Evolutionary conservation across 148 eudicot genomes (phyloP).

Genomic region (Chenopodium album): DNA sequence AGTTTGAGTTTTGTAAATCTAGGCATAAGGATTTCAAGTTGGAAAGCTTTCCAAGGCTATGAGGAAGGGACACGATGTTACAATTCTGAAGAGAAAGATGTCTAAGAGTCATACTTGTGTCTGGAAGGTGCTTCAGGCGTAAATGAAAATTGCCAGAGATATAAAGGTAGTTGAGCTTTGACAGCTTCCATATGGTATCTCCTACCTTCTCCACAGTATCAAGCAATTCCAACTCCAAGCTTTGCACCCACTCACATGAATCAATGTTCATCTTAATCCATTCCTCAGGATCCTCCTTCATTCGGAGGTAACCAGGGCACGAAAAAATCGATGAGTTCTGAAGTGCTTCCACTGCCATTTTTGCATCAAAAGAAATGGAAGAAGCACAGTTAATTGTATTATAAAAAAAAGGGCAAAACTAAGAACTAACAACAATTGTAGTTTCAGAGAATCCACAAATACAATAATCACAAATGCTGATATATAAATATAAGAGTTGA

Average conservation of each 20-base stretch:
- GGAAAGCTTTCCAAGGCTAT: background rate
- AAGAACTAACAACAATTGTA: too few relatives aligned
- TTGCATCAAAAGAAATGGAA: too few relatives aligned
- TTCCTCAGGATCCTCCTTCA: background rate
- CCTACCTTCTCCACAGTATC: background rate
- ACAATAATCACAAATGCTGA: too few relatives aligned
- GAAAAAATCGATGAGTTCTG: too few relatives aligned
- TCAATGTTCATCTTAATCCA: background rate
- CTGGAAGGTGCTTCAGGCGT: background rate
- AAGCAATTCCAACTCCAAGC: background rate
- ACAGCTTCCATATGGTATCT: background rate
- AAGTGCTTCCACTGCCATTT: too few relatives aligned
- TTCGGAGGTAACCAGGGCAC: background rate
- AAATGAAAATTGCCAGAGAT: background rate
- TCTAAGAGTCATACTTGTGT: background rate
- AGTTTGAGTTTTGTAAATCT: background rate
- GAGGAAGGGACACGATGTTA: background rate
- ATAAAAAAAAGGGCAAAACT: too few relatives aligned
- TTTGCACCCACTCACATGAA: background rate
- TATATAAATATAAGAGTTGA: too few relatives aligned
- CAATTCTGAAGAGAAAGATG: background rate
- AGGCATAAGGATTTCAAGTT: background rate
- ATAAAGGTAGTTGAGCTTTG: background rate
- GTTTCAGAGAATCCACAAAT: too few relatives aligned
- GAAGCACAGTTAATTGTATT: too few relatives aligned